Base-by-base conservation (phyloP, 768 basidiomycete genomes). In the Artomyces pyxidatus region DNA sequence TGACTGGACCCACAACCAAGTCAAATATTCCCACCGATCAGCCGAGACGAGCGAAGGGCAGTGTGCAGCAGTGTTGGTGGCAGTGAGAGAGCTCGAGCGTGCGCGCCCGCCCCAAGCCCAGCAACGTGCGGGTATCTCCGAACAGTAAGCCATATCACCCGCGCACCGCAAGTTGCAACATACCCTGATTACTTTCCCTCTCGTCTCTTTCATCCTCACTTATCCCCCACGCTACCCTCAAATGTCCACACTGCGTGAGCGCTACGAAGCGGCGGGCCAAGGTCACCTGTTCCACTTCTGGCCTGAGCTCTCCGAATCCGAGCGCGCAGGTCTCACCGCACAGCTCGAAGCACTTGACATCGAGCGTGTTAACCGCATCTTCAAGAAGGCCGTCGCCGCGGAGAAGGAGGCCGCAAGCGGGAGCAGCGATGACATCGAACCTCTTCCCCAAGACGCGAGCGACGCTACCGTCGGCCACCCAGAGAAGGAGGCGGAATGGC, bases 221-320 rank as follows among this genome's bases (percentile, higher is more conserved):
- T 27, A 27, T 30, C 45, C 45, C 47, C 21, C 38, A 37, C 45
- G 59, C 60, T 64, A 68, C 58, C 67, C 45, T 25, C 12, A 2
- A 41, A 83, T 85, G 80, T 66, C 80, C 54, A 67, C 68, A 51
- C 74, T 80, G 60, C 77, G 71, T 55, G 58, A 74, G 50, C 78
- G 75, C 55, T 97, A 89, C 70, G 71, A 83, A 54, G 71, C 77
- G 42, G 91, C 92, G 42, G 83, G 80, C 49, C 96, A 99, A 72
- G 82, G 68, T 53, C 96, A 98, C 63, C 78, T 98, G 61, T 78
- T 97, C 67, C 74, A 81, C 28, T 96, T 95, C 73, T 96, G 83
- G 83, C 71, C 81, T 49, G 70, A 73, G 30, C 82, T 98, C 51
- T 68, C 78, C 39, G 67, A 80, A 4, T 46, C 70, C 4, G 83